These are phyloP conservation scores for Euphorbia tirucalli DNA, from an alignment of 345 rosid species.

Conservation along the genomic window DNA sequence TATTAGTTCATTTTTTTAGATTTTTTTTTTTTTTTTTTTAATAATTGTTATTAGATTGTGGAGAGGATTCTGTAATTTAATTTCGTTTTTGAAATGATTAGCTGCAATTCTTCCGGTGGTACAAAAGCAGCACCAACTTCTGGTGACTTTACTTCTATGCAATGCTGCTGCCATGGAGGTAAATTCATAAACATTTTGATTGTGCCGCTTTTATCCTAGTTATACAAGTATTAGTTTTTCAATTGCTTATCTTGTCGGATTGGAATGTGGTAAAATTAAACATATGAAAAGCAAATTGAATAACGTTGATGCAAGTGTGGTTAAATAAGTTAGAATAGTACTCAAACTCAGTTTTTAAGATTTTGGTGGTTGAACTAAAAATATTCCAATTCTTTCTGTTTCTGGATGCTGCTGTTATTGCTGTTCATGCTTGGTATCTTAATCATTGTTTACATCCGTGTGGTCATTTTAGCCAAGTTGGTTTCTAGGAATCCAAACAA, in stretches of 20 bases:
- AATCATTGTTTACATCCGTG: neutral
- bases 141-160: conserved; percentile 84
- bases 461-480: neutral
- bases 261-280: too few species aligned
- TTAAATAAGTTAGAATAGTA: neutral
- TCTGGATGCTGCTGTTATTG: neutral
- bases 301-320: neutral
- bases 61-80: neutral
- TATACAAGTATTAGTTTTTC: neutral
- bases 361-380: neutral
- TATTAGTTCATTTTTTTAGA: too few species aligned
- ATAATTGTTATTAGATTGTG: neutral
- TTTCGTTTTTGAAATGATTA: conserved; percentile 17
- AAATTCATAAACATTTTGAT: neutral
- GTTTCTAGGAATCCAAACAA: too few species aligned
- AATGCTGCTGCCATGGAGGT: conserved; percentile 98
- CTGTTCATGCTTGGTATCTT: neutral
- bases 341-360: neutral
- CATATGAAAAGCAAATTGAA: neutral
- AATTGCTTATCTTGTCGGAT: neutral
- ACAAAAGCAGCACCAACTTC: conserved; percentile 92
- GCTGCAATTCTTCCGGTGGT: conserved; percentile 87
- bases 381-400: neutral
- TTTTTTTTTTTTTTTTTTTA: too few species aligned
- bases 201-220: neutral